These are phyloP conservation scores for Plasmodium inui DNA, from an alignment of 169 alveolate genomes.

Conservation along the genomic window DNA sequence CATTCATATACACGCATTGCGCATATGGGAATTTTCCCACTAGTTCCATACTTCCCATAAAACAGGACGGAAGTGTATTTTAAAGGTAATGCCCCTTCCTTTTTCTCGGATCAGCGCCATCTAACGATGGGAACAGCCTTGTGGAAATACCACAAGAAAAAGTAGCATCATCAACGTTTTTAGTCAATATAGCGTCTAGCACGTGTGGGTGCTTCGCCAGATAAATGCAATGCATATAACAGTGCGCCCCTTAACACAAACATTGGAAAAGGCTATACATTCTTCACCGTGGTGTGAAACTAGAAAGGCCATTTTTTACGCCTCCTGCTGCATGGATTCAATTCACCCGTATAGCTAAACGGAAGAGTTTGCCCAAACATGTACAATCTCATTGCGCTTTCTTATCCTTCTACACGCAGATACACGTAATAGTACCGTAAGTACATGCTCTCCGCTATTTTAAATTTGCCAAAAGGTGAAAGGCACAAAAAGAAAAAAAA, in stretches of 20 bases:
- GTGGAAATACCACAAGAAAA: background rate
- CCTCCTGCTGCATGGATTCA: background rate
- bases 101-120: background rate
- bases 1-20: background rate
- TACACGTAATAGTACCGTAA: background rate
- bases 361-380: background rate
- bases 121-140: background rate
- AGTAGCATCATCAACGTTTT: background rate
- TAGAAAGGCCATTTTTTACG: background rate
- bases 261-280: background rate
- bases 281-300: background rate
- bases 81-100: background rate
- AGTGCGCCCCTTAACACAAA: background rate
- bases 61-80: background rate
- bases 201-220: background rate
- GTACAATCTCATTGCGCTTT: background rate
- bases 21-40: background rate
- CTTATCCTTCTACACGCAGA: background rate
- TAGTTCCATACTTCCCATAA: background rate
- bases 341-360: background rate
- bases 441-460: background rate
- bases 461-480: background rate
- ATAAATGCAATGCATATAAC: background rate
- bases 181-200: background rate
- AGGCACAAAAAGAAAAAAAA: background rate